Conservation (phyloP, 352 stramenopile species). For the Heterotrichella gracilis region DNA sequence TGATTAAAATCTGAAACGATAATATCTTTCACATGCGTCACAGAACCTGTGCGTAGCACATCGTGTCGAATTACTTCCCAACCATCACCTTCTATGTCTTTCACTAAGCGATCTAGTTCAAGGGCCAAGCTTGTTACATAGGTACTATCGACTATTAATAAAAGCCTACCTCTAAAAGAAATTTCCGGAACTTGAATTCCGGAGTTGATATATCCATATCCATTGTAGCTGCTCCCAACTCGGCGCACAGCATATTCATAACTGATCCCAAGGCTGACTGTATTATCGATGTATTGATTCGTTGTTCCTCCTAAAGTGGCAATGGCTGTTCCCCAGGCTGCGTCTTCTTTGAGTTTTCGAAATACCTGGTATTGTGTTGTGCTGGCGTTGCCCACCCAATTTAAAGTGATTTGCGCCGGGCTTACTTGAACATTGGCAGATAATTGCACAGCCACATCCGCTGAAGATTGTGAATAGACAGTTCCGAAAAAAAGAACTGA, state of each 20-base stretch:
- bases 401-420: background rate
- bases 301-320: background rate
- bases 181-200: background rate
- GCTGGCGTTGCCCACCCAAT: background rate
- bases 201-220: background rate
- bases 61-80: background rate
- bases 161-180: background rate
- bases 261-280: background rate
- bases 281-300: background rate
- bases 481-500: too few species aligned
- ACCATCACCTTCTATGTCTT: background rate
- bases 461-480: background rate
- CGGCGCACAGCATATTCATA: background rate
- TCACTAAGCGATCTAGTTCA: background rate
- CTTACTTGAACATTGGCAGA: background rate
- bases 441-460: background rate
- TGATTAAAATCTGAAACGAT: background rate
- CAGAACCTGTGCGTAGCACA: background rate
- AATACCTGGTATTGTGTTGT: background rate
- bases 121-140: background rate
- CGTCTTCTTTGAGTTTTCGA: background rate
- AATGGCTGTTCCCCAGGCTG: background rate
- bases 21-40: background rate
- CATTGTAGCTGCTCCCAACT: background rate
- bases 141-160: background rate